Evolutionary conservation across 2,329 filamentous ascomycete species (phyloP).

Genomic region (Aspergillus ruber): DNA sequence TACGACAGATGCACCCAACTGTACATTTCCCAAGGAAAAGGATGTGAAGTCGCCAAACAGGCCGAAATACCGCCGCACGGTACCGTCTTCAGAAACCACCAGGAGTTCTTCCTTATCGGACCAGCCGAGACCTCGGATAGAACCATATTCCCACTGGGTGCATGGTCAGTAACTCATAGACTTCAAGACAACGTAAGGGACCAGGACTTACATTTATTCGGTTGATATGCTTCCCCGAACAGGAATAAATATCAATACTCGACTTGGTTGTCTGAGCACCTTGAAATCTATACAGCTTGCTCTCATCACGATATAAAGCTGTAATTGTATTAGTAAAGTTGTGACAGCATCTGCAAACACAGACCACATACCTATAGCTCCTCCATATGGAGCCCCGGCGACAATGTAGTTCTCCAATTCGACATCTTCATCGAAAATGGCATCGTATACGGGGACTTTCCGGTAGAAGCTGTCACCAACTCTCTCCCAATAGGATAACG

Average conservation of each 20-base stretch:
- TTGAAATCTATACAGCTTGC: constrained; percentile 72
- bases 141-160: constrained; percentile 74
- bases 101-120: constrained; percentile 90
- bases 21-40: constrained; percentile 76
- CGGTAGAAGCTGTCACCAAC: constrained; percentile 92
- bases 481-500: constrained; percentile 88
- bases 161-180: neutral
- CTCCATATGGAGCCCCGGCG: constrained; percentile 84
- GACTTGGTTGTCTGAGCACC: constrained; percentile 66
- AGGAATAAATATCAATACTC: constrained; percentile 90
- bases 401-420: constrained; percentile 94
- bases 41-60: constrained; percentile 93
- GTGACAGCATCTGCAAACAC: neutral
- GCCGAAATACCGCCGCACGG: constrained; percentile 81
- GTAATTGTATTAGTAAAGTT: constrained; percentile 2
- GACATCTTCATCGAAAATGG: constrained; percentile 84
- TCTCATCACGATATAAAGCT: constrained; percentile 86
- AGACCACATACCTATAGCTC: constrained; percentile 69
- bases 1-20: constrained; percentile 3
- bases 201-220: constrained; percentile 55
- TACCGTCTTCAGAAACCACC: constrained; percentile 82
- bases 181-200: neutral
- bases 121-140: constrained; percentile 86
- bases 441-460: constrained; percentile 87
- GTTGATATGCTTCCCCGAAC: constrained; percentile 79